Base-by-base conservation (phyloP, 768 basidiomycete species). In the Panaeolus cyanescens region DNA sequence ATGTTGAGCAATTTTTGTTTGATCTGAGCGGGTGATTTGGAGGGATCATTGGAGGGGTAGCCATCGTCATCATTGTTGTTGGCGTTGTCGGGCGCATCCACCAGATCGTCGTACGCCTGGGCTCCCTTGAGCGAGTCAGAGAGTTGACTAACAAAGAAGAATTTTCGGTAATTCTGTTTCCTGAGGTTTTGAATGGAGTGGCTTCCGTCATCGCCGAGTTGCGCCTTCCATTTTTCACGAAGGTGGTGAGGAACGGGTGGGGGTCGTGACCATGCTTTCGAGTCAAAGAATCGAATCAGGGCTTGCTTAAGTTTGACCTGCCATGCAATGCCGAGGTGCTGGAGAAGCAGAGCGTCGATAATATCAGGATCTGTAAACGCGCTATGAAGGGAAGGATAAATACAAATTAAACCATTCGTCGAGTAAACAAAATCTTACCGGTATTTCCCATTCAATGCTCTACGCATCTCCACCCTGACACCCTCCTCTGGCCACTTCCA, bases 301-400 rank as follows among this genome's bases (percentile, higher is more conserved):
- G 68, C 64, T 8, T 65, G 45, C 55, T 76, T 79, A 54, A 80
- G 61, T 34, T 74, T 71, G 32, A 77, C 70, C 55, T 79, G 76
- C 81, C 81, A 83, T 15, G 67, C 63, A 6, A 80, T 59, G 0
- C 81, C 82, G 10, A 83, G 68, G 67, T 80, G 73, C 31, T 82
- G 79, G 13, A 82, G 72, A 32, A 83, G 67, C 10, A 83, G 69
- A 0, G 77, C 79, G 56, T 82, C 79, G 25, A 83, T 65, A 54
- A 82, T 75, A 37, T 83, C 81, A 15, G 78, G 78, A 61, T 83
- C 80, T 9, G 79, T 80, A 63, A 79, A 82, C n/a, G 79, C 80
- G 20, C 81, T 77, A 42, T 2, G 17, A 34, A 55, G 36, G 34
- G 5, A 9, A 22, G 15, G 19, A 53, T 13, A 55, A 30, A 8